Base-by-base conservation (phyloP, 2,329 filamentous ascomycete species). In the Dactylonectria estremocensis region DNA sequence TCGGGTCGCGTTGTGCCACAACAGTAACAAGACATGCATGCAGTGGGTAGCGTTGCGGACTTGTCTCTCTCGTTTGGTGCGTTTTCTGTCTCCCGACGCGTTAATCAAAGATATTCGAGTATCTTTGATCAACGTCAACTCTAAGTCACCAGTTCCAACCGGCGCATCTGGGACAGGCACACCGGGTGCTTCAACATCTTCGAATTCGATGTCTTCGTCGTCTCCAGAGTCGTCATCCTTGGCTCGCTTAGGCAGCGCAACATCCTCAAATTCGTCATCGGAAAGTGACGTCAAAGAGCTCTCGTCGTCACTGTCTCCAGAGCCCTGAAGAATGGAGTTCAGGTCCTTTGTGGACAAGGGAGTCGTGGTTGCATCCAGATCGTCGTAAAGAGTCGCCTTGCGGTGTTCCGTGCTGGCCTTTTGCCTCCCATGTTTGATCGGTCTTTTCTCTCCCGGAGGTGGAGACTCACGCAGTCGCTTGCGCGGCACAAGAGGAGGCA, bases 1-100 rank as follows among this genome's bases (percentile, higher is more conserved):
- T 48, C 93, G 90, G 14, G 96, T 81, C 0, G 93, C 89, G 77
- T 98, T 98, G 78, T 98, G 95, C 87, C 92, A 98, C 67, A 99
- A 87, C 16, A 99, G 84, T 59, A 91, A 89, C 78, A 97, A 91
- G 2, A 98, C 95, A 80, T 99, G 96, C 72, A 97, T 87, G 73
- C 93, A 93, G 80, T 99, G 96, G 1, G 94, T 95, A 3, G 91
- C 87, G 37, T 91, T 88, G 28, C 96, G 89, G 63, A 95, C 92
- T 67, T 90, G 88, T 58, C 94, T 90, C 77, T 98, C 94, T 31
- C 92, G 89, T 81, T 97, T 97, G 3, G 93, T 92, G 0, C 93
- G 93, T 77, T 95, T 97, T 80, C 94, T 97, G 18, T 84, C 84
- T 22, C 89, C 89, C 50, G 89, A 84, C 0, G 88, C 83, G 70